Percentiles rank a stretch among this genome's conserved stretches.
phyloP scores from a whole-genome alignment of 2,329 filamentous ascomycete species.

The Fusarium humuli region DNA sequence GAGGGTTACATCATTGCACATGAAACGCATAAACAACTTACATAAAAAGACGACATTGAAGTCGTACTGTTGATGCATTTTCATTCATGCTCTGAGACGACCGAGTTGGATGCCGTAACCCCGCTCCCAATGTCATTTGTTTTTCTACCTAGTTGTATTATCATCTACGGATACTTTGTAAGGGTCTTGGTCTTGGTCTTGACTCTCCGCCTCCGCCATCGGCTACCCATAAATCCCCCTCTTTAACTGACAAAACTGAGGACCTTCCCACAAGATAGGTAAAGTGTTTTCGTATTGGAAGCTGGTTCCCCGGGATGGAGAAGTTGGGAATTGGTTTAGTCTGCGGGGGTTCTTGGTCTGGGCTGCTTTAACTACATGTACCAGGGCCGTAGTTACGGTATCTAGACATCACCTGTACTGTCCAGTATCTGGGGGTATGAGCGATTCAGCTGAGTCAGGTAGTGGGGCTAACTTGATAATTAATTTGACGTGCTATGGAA shows the following conservation, averaged over 20 bases:
- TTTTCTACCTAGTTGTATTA: neutral
- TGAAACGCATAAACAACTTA: slow-evolving; percentile 17
- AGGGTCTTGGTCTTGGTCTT: slow-evolving; percentile 1
- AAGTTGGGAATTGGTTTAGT: slow-evolving; percentile 20
- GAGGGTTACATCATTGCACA: slow-evolving; percentile 28
- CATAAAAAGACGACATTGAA: slow-evolving; percentile 10
- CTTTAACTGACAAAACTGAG: neutral
- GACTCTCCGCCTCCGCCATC: slow-evolving; percentile 16
- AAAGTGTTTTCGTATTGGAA: slow-evolving; percentile 17
- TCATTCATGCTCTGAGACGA: neutral
- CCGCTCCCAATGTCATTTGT: slow-evolving; percentile 1
- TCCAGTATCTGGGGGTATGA: slow-evolving; percentile 12
- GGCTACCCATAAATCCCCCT: slow-evolving; percentile 18
- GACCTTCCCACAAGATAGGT: slow-evolving; percentile 1
- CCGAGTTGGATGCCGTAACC: slow-evolving; percentile 26
- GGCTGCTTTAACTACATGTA: slow-evolving; percentile 8
- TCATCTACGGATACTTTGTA: neutral
- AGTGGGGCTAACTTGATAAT: neutral
- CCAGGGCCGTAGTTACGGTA: slow-evolving; percentile 16
- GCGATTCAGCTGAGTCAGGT: slow-evolving; percentile 40
- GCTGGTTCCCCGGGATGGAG: slow-evolving; percentile 24
- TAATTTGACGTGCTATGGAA: neutral
- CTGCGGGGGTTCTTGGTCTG: slow-evolving; percentile 39
- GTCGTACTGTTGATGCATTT: neutral
- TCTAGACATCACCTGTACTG: neutral